phyloP scores from a whole-genome alignment of 2,329 filamentous ascomycete species.

The Neophaeococcomyces aloes region DNA sequence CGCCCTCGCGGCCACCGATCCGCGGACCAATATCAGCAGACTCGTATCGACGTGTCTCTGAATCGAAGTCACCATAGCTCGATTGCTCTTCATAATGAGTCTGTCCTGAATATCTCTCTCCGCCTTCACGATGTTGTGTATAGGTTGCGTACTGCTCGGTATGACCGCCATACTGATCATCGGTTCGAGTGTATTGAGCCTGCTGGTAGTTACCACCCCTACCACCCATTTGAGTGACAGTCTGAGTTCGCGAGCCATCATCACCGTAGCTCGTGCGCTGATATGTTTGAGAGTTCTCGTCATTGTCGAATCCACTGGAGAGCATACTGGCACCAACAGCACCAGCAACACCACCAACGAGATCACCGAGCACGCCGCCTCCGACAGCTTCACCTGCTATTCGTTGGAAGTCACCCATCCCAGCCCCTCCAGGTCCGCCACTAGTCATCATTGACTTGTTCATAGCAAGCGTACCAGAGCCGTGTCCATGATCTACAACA shows the following conservation, averaged over 20 bases:
- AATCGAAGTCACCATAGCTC: constrained; percentile 10
- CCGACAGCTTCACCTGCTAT: constrained; percentile 50
- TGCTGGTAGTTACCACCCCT: constrained; percentile 27
- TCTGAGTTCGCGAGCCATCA: constrained; percentile 53
- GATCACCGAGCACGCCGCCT: constrained; percentile 53
- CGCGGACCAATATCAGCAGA: constrained; percentile 6
- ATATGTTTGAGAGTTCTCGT: constrained; percentile 47
- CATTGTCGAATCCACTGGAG: constrained; percentile 42
- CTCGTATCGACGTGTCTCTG: constrained; percentile 12
- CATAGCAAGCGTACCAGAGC: constrained; percentile 73
- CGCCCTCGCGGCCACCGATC: constrained; percentile 14
- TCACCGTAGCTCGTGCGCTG: constrained; percentile 45
- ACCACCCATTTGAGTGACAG: constrained; percentile 40
- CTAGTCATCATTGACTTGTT: constrained; percentile 45
- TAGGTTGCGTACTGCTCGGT: constrained; percentile 18
- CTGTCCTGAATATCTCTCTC: constrained; percentile 11
- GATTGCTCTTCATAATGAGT: constrained; percentile 15
- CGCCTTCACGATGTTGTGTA: constrained; percentile 13
- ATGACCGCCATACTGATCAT: constrained; percentile 11
- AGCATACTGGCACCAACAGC: constrained; percentile 45
- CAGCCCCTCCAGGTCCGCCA: constrained; percentile 28
- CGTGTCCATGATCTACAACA: constrained; percentile 73
- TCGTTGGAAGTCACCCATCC: constrained; percentile 30
- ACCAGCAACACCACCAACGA: constrained; percentile 58
- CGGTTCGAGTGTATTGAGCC: constrained; percentile 30